Base-by-base conservation (phyloP, 192 early-diverging fungal species). In the Lobosporangium transversale region DNA sequence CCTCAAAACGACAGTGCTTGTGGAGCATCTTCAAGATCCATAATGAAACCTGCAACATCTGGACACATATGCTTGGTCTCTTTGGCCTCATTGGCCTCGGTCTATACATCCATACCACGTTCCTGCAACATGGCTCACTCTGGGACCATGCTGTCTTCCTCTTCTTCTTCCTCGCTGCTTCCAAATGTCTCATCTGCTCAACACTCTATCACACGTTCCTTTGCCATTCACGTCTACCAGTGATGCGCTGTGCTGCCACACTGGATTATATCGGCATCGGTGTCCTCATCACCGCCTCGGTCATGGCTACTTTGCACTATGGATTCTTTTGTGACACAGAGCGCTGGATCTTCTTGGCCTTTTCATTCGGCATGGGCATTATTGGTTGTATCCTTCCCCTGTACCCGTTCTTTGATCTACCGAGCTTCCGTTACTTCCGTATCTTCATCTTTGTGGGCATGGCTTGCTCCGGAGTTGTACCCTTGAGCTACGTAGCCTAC, bases 21-120 rank as follows among this genome's bases (percentile, higher is more conserved):
- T 60, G 73, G 69, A 84, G 85, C 9, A 87, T 91, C 48, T 89
- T 91, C 65, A 79, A 70, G 56, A 56, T 89, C 35, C 89, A 91
- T 53, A 91, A 91, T 50, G 89, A 91, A 64, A 87, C 89, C 0
- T 85, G 87, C 51, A 90, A 90, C 53, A 90, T 90, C 51, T 90
- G 83, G 75, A 87, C 89, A 10, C 89, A 90, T 65, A 75, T 90
- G 27, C 35, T 88, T 27, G 89, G 85, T 2, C 81, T 87, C 23
- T 18, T 86, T 24, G 79, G 86, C 12, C 86, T 90, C 49, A 60
- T 90, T 10, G 78, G 58, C 21, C 55, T 90, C 0, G 85, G 83
- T 0, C 54, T 85, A 15, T 83, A 87, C 50, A 82, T 87, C 40
- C 66, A 68, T 31, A 80, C 66, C 0, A 70, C 66, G 15, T 68